phyloP scores from a whole-genome alignment of 2,329 filamentous ascomycete species.

The Colletotrichum abscissum region DNA sequence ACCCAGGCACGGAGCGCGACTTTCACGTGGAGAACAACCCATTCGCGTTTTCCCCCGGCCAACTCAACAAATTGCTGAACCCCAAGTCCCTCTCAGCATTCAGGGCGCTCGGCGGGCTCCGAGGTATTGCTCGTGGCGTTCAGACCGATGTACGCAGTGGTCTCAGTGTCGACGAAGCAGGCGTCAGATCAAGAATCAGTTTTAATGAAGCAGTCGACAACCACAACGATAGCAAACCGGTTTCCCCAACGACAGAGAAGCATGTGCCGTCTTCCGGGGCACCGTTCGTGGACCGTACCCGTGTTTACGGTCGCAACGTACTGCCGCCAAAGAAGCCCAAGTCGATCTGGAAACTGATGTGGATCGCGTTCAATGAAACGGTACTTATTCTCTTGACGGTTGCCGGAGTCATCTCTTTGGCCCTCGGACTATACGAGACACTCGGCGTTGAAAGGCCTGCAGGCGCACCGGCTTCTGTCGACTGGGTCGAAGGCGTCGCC shows the following conservation, averaged over 20 bases:
- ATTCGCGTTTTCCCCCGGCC: constrained; percentile 80
- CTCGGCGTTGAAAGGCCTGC: constrained; percentile 52
- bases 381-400: constrained; percentile 68
- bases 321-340: constrained; percentile 19
- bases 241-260: neutral
- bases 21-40: constrained; percentile 77
- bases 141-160: constrained; percentile 72
- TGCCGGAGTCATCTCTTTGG: constrained; percentile 67
- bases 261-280: neutral
- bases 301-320: constrained; percentile 61
- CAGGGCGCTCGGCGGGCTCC: constrained; percentile 75
- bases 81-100: constrained; percentile 81
- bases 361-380: constrained; percentile 71
- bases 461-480: constrained; percentile 50
- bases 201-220: constrained; percentile 74
- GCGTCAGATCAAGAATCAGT: constrained; percentile 68
- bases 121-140: constrained; percentile 76
- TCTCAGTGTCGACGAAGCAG: constrained; percentile 75
- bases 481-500: constrained; percentile 67
- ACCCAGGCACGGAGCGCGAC: constrained; percentile 76
- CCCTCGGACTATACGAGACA: constrained; percentile 68
- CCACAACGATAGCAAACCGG: neutral
- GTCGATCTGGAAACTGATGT: constrained; percentile 52
- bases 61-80: constrained; percentile 79
- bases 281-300: constrained; percentile 60